A percentile compares a stretch with the other conserved stretches of the same genome.
Evolutionary conservation across 2,329 filamentous ascomycete species (phyloP).

Genomic region (Knufia petricola): DNA sequence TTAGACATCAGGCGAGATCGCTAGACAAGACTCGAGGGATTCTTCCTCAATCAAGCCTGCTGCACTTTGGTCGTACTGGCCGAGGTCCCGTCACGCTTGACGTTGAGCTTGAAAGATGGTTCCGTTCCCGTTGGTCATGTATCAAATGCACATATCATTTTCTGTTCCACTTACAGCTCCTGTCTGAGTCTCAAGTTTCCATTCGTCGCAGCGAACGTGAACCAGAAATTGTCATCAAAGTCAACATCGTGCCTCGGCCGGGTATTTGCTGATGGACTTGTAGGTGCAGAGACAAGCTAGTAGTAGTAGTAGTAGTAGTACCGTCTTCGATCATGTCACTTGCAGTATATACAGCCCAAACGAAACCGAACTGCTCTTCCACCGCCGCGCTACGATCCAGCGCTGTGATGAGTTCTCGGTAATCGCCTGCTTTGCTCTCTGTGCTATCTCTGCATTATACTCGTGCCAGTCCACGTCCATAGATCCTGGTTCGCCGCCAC

Average conservation of each 20-base stretch:
- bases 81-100: background rate
- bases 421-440: too few species aligned
- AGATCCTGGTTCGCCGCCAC: background rate
- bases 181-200: background rate
- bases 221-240: too few species aligned
- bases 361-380: too few species aligned
- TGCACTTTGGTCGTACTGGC: background rate
- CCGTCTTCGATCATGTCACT: too few species aligned
- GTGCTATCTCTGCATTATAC: background rate
- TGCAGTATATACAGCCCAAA: too few species aligned
- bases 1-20: background rate
- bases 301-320: too few species aligned
- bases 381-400: too few species aligned
- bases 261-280: too few species aligned
- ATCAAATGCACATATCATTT: constrained; percentile 9
- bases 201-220: too few species aligned
- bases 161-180: background rate
- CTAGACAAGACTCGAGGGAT: constrained; percentile 6
- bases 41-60: background rate
- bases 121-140: constrained; percentile 8
- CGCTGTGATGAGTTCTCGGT: background rate
- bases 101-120: too few species aligned
- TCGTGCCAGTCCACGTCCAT: constrained; percentile 4
- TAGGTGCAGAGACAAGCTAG: too few species aligned
- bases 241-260: too few species aligned